These are phyloP conservation scores for Medicago ruthenica DNA, from an alignment of 306 rosid genomes.

Conservation along the genomic window DNA sequence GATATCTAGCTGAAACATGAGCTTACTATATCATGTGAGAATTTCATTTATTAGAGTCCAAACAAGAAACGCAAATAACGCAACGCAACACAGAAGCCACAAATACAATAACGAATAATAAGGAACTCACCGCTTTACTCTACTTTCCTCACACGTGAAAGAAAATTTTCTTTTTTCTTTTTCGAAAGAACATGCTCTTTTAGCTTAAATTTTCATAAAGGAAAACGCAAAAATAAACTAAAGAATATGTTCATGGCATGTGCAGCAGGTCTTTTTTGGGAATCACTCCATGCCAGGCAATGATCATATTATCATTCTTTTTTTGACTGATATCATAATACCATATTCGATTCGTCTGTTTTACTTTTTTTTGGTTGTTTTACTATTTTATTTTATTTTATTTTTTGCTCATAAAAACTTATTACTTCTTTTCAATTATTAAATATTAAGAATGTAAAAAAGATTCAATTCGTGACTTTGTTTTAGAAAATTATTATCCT, in stretches of 20 bases:
- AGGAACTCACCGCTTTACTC: constrained; percentile 33
- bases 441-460: too few relatives aligned
- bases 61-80: background rate
- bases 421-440: too few relatives aligned
- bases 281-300: background rate
- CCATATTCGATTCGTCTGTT: background rate
- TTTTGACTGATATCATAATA: background rate
- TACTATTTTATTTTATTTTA: too few relatives aligned
- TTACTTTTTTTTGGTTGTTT: too few relatives aligned
- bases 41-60: background rate
- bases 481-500: too few relatives aligned
- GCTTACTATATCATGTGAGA: background rate
- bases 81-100: constrained; percentile 8
- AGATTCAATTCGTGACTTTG: too few relatives aligned
- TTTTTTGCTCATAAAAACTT: too few relatives aligned
- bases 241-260: constrained; percentile 21
- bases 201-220: constrained; percentile 8
- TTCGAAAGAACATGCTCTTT: constrained; percentile 33
- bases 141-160: constrained; percentile 32
- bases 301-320: background rate
- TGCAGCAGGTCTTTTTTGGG: constrained; percentile 11
- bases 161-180: background rate
- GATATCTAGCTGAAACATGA: background rate
- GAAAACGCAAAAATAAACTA: constrained; percentile 20
- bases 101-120: constrained; percentile 1